These are phyloP conservation scores for Vanrija sp. DNA, from an alignment of 1,284 basidiomycete species.

Conservation along the genomic window DNA sequence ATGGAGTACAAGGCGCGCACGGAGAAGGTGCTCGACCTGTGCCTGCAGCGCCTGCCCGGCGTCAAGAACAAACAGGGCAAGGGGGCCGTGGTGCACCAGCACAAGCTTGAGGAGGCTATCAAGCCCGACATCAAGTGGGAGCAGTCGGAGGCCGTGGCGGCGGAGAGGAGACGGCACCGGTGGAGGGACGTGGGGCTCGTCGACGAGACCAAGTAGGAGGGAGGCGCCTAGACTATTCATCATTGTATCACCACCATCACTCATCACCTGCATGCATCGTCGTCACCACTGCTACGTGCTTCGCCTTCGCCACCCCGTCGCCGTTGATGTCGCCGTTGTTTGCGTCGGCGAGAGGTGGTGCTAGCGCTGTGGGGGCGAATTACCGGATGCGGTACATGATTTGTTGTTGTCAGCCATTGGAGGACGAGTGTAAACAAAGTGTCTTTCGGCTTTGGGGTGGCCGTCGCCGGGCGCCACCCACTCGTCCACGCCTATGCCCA, in stretches of 20 bases:
- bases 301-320: no score
- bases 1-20: slow-evolving; percentile 60
- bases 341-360: no score
- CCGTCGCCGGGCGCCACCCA: no score
- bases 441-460: no score
- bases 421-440: no score
- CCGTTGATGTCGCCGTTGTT: no score
- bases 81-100: neutral
- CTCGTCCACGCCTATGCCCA: neutral
- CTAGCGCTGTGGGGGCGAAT: no score
- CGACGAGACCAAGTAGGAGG: neutral
- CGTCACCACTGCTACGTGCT: no score
- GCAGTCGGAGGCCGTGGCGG: neutral
- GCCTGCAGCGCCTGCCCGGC: slow-evolving; percentile 44
- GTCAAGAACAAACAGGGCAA: slow-evolving; percentile 25
- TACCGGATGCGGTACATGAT: no score
- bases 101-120: neutral
- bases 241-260: neutral
- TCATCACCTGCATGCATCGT: neutral
- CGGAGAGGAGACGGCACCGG: neutral
- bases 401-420: no score
- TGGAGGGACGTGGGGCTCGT: neutral
- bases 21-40: slow-evolving; percentile 63
- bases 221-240: neutral
- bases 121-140: slow-evolving; percentile 10